phyloP scores from a whole-genome alignment of 305 asterid genomes.

The Withania somnifera region DNA sequence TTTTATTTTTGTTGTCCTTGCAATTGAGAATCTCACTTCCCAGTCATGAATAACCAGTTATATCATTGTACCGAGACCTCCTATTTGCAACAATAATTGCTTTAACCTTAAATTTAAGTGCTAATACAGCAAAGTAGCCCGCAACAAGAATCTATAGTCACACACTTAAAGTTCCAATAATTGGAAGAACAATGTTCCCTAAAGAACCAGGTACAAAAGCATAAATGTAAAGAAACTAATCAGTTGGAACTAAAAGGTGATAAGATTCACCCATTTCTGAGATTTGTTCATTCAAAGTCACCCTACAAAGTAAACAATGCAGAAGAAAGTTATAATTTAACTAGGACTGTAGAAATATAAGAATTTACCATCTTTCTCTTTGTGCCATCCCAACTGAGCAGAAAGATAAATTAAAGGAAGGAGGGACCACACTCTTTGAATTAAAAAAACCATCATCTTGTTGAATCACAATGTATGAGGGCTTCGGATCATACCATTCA shows the following conservation, averaged over 20 bases:
- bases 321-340: background rate
- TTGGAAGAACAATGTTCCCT: background rate
- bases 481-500: background rate
- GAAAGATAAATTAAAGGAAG: background rate
- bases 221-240: background rate
- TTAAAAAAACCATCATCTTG: background rate
- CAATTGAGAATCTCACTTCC: background rate
- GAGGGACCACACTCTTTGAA: background rate
- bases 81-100: background rate
- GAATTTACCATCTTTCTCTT: background rate
- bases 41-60: background rate
- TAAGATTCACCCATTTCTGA: background rate
- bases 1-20: background rate
- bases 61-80: background rate
- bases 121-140: background rate
- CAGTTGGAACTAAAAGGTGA: background rate
- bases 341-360: background rate
- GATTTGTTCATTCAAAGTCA: background rate
- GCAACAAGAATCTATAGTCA: background rate
- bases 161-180: background rate
- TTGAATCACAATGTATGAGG: background rate
- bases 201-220: background rate
- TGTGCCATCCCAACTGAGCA: background rate
- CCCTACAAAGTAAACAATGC: background rate
- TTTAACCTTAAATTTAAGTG: background rate